These are phyloP conservation scores for Curvularia eragrostidis DNA, from an alignment of 2,329 filamentous ascomycete genomes.

Conservation along the genomic window DNA sequence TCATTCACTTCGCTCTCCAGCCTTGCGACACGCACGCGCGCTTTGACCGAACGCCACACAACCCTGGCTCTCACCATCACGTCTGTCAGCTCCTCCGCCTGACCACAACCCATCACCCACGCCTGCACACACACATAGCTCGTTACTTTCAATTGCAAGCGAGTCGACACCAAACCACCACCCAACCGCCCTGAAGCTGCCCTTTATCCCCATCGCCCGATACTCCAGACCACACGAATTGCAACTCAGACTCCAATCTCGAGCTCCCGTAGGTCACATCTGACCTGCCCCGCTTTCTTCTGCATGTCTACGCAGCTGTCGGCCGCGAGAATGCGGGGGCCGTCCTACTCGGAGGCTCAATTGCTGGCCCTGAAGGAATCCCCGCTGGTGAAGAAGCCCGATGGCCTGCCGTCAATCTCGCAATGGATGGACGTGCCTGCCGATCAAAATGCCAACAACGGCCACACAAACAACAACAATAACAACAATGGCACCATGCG, in stretches of 20 bases:
- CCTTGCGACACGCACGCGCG: slow-evolving; percentile 11
- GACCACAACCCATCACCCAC: slow-evolving; percentile 19
- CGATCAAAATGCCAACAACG: slow-evolving; percentile 38
- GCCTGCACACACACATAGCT: slow-evolving; percentile 21
- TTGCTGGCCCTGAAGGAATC: slow-evolving; percentile 79
- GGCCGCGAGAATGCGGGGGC: slow-evolving; percentile 39
- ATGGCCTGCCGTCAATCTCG: slow-evolving; percentile 79
- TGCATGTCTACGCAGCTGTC: slow-evolving; percentile 15
- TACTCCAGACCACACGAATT: slow-evolving; percentile 13
- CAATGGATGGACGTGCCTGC: slow-evolving; percentile 88
- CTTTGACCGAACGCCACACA: slow-evolving; percentile 1
- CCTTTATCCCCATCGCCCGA: slow-evolving; percentile 18
- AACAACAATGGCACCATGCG: slow-evolving; percentile 33
- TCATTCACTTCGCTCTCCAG: slow-evolving; percentile 17
- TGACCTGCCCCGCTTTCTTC: slow-evolving; percentile 26
- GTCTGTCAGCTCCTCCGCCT: slow-evolving; percentile 2
- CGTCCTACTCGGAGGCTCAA: slow-evolving; percentile 74
- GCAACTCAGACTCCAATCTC: slow-evolving; percentile 3
- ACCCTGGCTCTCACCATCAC: slow-evolving; percentile 4
- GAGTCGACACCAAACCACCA: slow-evolving; percentile 25
- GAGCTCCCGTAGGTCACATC: slow-evolving; percentile 9
- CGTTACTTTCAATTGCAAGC: slow-evolving; percentile 24
- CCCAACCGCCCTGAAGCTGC: slow-evolving; percentile 27
- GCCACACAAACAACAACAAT: slow-evolving; percentile 33
- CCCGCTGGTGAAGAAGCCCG: slow-evolving; percentile 81